Evolutionary conservation across 2,329 filamentous ascomycete species (phyloP).

Genomic region (Microthyrium microscopicum): DNA sequence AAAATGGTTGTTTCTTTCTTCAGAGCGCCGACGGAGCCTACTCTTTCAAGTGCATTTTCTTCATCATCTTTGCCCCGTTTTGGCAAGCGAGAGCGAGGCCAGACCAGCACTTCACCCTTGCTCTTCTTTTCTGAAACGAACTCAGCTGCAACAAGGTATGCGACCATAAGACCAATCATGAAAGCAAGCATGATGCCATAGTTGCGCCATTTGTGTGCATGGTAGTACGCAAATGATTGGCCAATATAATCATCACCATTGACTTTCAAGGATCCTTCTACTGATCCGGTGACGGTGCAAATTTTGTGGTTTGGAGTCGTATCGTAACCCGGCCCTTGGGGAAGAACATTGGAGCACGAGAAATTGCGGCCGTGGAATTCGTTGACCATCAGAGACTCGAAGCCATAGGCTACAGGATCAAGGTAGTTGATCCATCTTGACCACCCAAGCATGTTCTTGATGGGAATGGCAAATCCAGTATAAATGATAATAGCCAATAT

Average conservation of each 20-base stretch:
- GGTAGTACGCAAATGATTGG: conserved; percentile 18
- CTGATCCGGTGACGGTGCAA: conserved; percentile 26
- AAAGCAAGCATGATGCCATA: conserved; percentile 30
- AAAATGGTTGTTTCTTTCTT: conserved; percentile 1
- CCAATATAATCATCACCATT: conserved; percentile 23
- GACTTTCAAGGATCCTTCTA: conserved; percentile 21
- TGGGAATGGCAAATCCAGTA: conserved; percentile 47
- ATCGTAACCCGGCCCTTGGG: conserved; percentile 23
- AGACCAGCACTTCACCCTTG: conserved; percentile 34
- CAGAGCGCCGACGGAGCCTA: conserved; percentile 13
- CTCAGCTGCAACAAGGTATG: conserved; percentile 29
- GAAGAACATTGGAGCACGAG: conserved; percentile 28
- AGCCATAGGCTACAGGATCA: conserved; percentile 63
- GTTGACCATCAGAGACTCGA: conserved; percentile 68
- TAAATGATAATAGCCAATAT: conserved; percentile 50
- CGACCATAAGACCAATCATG: conserved; percentile 24
- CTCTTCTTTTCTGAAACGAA: conserved; percentile 32
- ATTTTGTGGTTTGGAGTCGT: conserved; percentile 17
- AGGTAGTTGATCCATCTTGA: conserved; percentile 71
- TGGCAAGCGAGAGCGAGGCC: conserved; percentile 25
- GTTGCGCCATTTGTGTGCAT: conserved; percentile 29
- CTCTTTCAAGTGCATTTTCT: conserved; percentile 23
- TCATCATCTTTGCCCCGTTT: conserved; percentile 15
- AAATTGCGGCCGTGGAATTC: conserved; percentile 57
- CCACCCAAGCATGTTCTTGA: conserved; percentile 57